Evolutionary conservation across 73 alveolate genomes (phyloP), one percentile per base, ranked within the genome.

Genomic region (Symbiodinium natans): DNA sequence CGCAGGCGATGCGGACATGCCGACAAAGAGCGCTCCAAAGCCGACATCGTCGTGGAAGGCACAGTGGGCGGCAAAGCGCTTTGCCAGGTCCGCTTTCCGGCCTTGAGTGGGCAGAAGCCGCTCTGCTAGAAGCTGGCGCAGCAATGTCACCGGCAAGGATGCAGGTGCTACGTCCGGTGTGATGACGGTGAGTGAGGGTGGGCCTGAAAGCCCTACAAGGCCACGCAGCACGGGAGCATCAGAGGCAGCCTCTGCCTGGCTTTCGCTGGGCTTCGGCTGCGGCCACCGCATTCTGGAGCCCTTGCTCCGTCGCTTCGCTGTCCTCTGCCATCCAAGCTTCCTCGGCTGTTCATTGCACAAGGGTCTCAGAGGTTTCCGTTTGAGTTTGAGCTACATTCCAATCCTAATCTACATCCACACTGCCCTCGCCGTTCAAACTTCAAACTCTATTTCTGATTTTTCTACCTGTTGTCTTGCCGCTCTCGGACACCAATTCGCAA

Each of bases 91-190:
- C 42, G 40, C 84, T 43, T 74, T 74, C 84, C 17, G 25, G 84
- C 84, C 84, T 29, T 74, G 43, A n/a, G 84, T 74, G 8, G 84
- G 43, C 84, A 74, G 43, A 2, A 74, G 84, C 25, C 84, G 84
- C 43, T 74, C 84, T 15, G 84, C 84, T 27, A 74, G 84, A 25
- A n/a, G 84, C n/a, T 34, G 41, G 43, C 84, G 84, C 41, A 74
- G 42, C 41, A 13, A 13, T 13, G 84, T 29, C 43, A 23, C 84
- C 27, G 41, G 17, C 42, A 33, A 17, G n/a, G 39, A 31, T 19
- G 84, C 15, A 25, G 8, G 43, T 11, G 41, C 17, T 11, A 23
- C 25, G 8, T 31, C 41, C 3, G 19, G 11, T 29, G 19, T 36
- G 36, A 63, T 13, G 27, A 27, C 36, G 5, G 80, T 63, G 36